Conservation (phyloP, 495 filamentous ascomycete species). For the Xylaria flabelliformis region DNA sequence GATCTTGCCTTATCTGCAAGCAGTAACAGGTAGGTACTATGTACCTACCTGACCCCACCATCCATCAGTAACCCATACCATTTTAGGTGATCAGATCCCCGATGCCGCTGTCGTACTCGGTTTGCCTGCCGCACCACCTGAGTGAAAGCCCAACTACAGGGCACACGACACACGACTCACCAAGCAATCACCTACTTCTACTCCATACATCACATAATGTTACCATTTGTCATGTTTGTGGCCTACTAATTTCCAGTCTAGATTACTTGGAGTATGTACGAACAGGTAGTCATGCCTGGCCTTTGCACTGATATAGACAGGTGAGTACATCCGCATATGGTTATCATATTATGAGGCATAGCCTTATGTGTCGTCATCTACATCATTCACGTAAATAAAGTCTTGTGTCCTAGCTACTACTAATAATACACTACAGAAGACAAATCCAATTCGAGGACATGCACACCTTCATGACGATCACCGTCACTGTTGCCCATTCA, state of each 20-base stretch:
- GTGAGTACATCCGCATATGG: constrained; percentile 1
- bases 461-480: background rate
- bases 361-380: background rate
- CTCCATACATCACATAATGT: background rate
- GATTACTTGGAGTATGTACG: background rate
- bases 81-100: constrained; percentile 9
- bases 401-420: background rate
- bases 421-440: background rate
- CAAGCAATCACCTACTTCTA: background rate
- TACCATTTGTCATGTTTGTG: constrained; percentile 13
- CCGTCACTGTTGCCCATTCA: background rate
- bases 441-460: background rate
- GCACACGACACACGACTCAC: constrained; percentile 21
- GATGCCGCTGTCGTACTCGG: constrained; percentile 23
- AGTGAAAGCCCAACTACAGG: background rate
- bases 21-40: no score
- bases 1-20: constrained; percentile 17
- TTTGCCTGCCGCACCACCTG: constrained; percentile 21
- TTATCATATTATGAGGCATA: background rate
- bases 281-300: background rate
- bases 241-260: background rate
- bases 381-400: background rate
- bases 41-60: background rate
- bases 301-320: background rate
- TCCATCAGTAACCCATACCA: background rate